phyloP scores from a whole-genome alignment of 2,329 filamentous ascomycete genomes.

The Neonectria faginata region DNA sequence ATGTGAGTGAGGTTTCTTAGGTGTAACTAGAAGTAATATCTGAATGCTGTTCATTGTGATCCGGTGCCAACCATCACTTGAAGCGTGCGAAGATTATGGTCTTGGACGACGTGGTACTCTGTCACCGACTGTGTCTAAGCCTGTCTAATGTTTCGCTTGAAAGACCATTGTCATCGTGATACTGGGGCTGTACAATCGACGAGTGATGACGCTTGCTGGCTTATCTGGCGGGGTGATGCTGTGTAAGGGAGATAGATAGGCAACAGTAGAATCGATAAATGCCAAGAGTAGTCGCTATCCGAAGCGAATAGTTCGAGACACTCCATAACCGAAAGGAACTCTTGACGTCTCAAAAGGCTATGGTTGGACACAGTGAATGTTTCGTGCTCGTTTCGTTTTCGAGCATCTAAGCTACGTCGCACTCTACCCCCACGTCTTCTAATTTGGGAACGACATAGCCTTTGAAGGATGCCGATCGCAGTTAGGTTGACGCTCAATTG shows the following conservation, averaged over 20 bases:
- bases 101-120: background rate
- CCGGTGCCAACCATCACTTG: background rate
- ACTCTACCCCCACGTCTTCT: background rate
- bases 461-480: background rate
- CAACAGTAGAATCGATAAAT: background rate
- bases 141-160: background rate
- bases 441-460: background rate
- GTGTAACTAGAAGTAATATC: background rate
- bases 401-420: background rate
- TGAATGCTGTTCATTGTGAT: background rate
- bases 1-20: background rate
- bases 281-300: background rate
- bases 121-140: background rate
- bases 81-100: background rate
- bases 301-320: background rate
- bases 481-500: background rate
- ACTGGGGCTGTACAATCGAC: background rate
- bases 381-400: background rate
- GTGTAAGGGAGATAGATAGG: background rate
- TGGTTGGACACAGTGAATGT: background rate
- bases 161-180: background rate
- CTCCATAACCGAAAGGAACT: background rate
- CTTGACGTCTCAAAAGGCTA: background rate
- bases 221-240: background rate
- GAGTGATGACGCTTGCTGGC: background rate